Percentiles rank a stretch among this genome's conserved stretches.
Conservation (phyloP, 495 filamentous ascomycete genomes). For the Eremomyces bilateralis region DNA sequence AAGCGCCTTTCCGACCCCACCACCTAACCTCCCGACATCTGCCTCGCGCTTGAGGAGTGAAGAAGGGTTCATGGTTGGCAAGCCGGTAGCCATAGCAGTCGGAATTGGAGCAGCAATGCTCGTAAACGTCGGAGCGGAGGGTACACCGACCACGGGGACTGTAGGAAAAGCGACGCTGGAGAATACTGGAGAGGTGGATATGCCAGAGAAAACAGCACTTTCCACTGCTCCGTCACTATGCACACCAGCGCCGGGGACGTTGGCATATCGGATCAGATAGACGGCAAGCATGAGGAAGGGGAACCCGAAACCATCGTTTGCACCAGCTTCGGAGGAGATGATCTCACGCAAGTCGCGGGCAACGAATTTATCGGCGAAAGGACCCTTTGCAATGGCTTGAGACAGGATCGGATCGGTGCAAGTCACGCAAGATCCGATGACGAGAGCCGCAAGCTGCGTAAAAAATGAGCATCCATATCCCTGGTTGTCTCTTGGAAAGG, state of each 20-base stretch:
- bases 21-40: constrained; percentile 16
- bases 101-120: too few relatives aligned
- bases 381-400: constrained; percentile 82
- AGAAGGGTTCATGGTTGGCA: too few relatives aligned
- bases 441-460: too few relatives aligned
- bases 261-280: constrained; percentile 59
- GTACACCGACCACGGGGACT: too few relatives aligned
- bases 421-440: constrained; percentile 64
- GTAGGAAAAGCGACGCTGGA: too few relatives aligned
- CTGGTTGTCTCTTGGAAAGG: too few relatives aligned
- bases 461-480: too few relatives aligned
- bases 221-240: neutral
- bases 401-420: constrained; percentile 83
- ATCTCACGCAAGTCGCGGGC: constrained; percentile 64
- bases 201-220: too few relatives aligned
- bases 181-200: too few relatives aligned
- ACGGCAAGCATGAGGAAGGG: constrained; percentile 74
- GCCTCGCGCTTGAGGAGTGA: too few relatives aligned
- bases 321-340: constrained; percentile 75
- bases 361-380: constrained; percentile 78
- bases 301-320: constrained; percentile 86
- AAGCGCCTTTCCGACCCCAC: constrained; percentile 44
- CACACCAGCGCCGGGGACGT: constrained; percentile 29
- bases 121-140: too few relatives aligned
- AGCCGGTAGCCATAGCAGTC: too few relatives aligned